Base-by-base conservation (phyloP, 768 basidiomycete species). In the Fistulinella prunicolor region DNA sequence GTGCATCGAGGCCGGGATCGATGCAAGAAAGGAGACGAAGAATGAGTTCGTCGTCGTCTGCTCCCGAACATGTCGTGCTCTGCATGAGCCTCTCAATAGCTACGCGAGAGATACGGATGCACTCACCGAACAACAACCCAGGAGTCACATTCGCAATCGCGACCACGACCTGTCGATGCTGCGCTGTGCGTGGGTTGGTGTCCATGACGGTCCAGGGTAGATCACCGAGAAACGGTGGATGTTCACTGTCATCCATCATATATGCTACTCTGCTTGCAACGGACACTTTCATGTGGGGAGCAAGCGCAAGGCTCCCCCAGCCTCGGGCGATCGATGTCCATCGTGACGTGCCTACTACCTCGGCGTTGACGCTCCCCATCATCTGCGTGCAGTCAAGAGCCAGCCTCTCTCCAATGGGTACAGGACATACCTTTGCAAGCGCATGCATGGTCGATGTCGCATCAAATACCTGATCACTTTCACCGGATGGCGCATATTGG, bases 121-220 rank as follows among this genome's bases (percentile, higher is more conserved):
- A 43, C 57, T 0, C 40, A 61, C 60, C 60, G 28, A 59, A 61
- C 22, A 28, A 37, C 9, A 6, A 21, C n/a, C 37, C 46, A 12
- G n/a, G n/a, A n/a, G 3, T 38, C 1, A 29, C 8, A 21, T 39
- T 24, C 3, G 44, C 41, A 9, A 49, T 28, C 28, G 36, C 19
- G 14, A 59, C 20, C 38, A 63, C 42, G 12, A 50, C 21, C 3
- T 46, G 46, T 22, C 32, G 30, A 20, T 36, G 26, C 2, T 8
- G 29, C 17, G 7, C 14, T 1, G 29, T n/a, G 6, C 51, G 46
- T 6, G n/a, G 8, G 29, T 35, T 14, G 3, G 30, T 23, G 17
- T 26, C 45, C 21, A 63, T 35, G 22, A 56, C 23, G 9, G 44
- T 14, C 20, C 34, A 16, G 1, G 21, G 43, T 7, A 34, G 44